Base-by-base conservation (phyloP, 2,329 filamentous ascomycete genomes). In the Xylaria multiplex region DNA sequence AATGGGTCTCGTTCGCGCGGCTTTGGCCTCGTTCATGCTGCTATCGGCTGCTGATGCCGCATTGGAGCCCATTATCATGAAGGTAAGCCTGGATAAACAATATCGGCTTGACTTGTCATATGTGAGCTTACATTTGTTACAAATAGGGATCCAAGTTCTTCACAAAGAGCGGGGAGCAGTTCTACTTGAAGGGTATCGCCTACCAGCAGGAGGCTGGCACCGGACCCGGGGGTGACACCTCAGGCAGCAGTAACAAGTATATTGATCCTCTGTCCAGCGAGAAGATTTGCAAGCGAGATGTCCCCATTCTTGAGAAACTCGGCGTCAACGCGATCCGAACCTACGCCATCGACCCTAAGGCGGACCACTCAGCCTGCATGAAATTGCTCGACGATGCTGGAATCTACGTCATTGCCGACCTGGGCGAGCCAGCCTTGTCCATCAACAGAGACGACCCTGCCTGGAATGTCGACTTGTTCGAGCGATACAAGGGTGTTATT, bases 361-460 rank as follows among this genome's bases (percentile, higher is more conserved):
- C 84, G 66, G 84, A 91, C 78, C 91, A 94, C 79, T 83, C 84
- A 57, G 81, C 82, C 52, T 93, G 91, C 81, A 93, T 94, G 91
- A 81, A 83, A 54, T 75, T 88, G 70, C 84, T 94, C 46, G 83
- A 87, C 48, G 85, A 89, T 70, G 90, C 89, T 59, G 91, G 90
- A 69, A 93, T 94, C 80, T 94, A 94, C 77, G 86, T 94, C 69
- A 85, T 94, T 69, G 86, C 90, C 70, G 91, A 94, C 81, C 79
- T 94, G 74, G 91, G 90, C 9, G 85, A 91, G 69, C 91, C 91
- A 7, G 82, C 81, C 59, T 77, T 84, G 52, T 93, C 91, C 24
- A 93, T 94, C 83, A 88, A 90, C 80, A 88, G 91, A 65, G 82
- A 88, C 72, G 78, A 82, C 68, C 90, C 91, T 9, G 73, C 81